Percentiles rank a stretch among this genome's conserved stretches.
These are phyloP conservation scores for Platanthera zijinensis DNA, from an alignment of 106 monocot genomes.

Conservation along the genomic window DNA sequence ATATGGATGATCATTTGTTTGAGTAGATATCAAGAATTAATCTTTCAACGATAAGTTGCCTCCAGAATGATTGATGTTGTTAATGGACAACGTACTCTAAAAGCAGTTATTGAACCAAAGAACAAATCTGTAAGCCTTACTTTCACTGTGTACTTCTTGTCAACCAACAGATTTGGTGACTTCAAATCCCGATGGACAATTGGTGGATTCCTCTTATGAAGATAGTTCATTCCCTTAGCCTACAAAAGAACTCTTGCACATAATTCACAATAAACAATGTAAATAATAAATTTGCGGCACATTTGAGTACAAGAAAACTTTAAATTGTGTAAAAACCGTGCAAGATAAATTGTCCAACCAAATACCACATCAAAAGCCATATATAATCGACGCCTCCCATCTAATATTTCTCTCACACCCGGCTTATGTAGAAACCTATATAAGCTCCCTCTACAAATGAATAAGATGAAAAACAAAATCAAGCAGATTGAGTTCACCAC, in stretches of 20 bases:
- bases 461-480: constrained; percentile 8
- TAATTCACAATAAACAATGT: constrained; percentile 3
- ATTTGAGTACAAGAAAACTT: neutral
- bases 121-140: constrained; percentile 30
- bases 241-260: constrained; percentile 12
- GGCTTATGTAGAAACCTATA: constrained; percentile 81
- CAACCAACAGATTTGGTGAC: constrained; percentile 97
- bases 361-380: constrained; percentile 99
- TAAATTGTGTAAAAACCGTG: neutral
- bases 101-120: neutral
- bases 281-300: neutral
- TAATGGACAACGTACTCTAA: neutral
- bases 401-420: constrained; percentile 65
- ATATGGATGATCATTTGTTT: neutral
- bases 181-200: constrained; percentile 99
- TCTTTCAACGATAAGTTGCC: neutral
- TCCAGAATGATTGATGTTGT: neutral
- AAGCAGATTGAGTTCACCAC: neutral
- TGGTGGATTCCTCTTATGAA: constrained; percentile 86
- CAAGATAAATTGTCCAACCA: neutral
- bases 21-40: neutral
- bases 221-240: constrained; percentile 99
- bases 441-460: constrained; percentile 76
- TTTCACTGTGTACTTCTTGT: constrained; percentile 95
- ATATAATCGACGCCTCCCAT: constrained; percentile 82